A percentile compares a stretch with the other conserved stretches of the same genome.
These are phyloP conservation scores for Suillus alpinus DNA, from an alignment of 768 basidiomycete species.

Conservation along the genomic window DNA sequence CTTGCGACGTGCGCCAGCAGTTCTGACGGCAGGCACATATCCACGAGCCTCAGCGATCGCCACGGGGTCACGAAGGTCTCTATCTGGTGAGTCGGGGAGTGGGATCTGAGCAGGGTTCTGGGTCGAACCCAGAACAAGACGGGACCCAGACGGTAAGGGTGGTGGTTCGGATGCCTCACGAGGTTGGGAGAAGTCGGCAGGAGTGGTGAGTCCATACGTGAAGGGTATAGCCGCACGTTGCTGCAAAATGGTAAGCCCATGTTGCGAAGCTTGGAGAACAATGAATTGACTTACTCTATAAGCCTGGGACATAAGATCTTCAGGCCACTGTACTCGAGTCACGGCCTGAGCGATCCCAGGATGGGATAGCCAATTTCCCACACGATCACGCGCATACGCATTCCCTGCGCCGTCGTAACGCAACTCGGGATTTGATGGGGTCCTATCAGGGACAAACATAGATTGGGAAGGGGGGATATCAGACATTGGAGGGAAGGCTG, in stretches of 20 bases:
- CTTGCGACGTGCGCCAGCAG: not conserved
- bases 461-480: not conserved
- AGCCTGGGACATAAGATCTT: not conserved
- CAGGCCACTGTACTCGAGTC: not conserved
- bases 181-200: not conserved
- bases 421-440: not conserved
- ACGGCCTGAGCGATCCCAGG: not conserved
- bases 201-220: not conserved
- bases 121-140: not conserved
- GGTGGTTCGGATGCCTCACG: not conserved
- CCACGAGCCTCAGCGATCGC: not conserved
- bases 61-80: not conserved
- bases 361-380: not conserved
- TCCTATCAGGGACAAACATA: not conserved
- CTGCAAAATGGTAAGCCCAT: not conserved
- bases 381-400: not conserved
- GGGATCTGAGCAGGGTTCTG: not conserved
- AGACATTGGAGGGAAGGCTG: not conserved
- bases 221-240: not conserved
- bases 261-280: not conserved
- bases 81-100: not conserved
- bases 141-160: not conserved
- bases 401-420: not conserved
- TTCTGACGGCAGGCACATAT: not conserved
- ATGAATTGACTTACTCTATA: not conserved